A percentile compares a stretch with the other conserved stretches of the same genome.
Evolutionary conservation across 2,329 filamentous ascomycete species (phyloP).

Genomic region (Tolypocladium paradoxum): DNA sequence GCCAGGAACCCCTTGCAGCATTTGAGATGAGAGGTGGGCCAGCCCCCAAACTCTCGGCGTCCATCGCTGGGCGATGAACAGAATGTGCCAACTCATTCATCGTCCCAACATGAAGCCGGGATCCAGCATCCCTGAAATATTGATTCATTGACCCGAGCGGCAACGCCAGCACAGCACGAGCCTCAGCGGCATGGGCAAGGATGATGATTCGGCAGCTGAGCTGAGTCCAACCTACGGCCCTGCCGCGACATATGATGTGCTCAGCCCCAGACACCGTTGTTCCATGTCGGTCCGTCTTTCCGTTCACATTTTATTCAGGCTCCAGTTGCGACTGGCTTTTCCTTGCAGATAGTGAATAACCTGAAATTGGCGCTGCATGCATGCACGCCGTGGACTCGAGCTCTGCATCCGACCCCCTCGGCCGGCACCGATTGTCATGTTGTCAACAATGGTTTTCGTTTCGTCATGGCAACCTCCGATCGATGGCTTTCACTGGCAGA

Average conservation of each 20-base stretch:
- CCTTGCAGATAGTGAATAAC: not conserved
- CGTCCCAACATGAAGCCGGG: not conserved
- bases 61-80: no score
- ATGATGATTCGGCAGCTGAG: not conserved
- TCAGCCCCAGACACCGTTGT: not conserved
- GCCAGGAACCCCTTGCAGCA: no score
- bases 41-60: no score
- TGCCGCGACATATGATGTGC: not conserved
- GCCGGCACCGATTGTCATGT: not conserved
- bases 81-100: no score
- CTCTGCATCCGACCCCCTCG: not conserved
- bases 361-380: not conserved
- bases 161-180: not conserved
- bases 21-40: no score
- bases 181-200: not conserved
- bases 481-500: not conserved
- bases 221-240: not conserved
- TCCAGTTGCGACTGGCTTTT: not conserved
- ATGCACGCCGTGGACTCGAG: not conserved
- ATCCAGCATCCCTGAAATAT: not conserved
- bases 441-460: not conserved
- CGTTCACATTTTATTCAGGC: not conserved
- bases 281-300: not conserved
- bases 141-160: not conserved
- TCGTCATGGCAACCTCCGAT: not conserved